These are phyloP conservation scores for Quercus berberidifolia DNA, from an alignment of 306 rosid species.

Conservation along the genomic window DNA sequence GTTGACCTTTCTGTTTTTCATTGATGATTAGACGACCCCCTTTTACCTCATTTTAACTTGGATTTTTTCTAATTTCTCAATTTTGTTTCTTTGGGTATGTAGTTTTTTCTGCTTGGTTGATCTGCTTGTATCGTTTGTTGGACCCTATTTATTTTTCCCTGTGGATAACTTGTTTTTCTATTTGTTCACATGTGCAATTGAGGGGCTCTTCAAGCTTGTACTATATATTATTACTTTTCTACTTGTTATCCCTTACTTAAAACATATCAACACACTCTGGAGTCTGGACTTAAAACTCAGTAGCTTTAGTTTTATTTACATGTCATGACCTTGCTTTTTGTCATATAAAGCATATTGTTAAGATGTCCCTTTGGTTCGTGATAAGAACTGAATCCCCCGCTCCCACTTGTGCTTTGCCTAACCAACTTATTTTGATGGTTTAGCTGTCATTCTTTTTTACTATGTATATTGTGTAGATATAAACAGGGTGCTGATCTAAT, in stretches of 20 bases:
- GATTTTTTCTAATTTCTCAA: constrained; percentile 7
- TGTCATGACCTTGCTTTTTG: background rate
- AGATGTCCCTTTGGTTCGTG: background rate
- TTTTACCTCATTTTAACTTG: background rate
- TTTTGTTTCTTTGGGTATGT: background rate
- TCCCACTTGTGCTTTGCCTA: background rate
- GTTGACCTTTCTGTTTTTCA: background rate
- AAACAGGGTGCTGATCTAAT: background rate
- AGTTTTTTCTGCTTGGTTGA: background rate
- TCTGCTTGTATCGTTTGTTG: constrained; percentile 4
- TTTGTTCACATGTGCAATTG: no score
- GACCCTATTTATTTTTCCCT: background rate
- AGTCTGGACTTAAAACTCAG: background rate
- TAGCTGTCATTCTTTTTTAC: background rate
- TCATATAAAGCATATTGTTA: background rate
- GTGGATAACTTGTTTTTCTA: background rate
- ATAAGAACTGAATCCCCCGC: background rate
- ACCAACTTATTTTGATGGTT: background rate
- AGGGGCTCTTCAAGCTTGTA: background rate
- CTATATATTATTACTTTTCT: background rate
- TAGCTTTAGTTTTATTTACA: background rate
- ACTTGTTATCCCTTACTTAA: background rate
- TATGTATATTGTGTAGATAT: background rate
- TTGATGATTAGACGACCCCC: background rate
- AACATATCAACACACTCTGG: background rate